Evolutionary conservation across 306 rosid species (phyloP), one percentile per base, ranked within the genome.

Genomic region (Carpinus viminea): DNA sequence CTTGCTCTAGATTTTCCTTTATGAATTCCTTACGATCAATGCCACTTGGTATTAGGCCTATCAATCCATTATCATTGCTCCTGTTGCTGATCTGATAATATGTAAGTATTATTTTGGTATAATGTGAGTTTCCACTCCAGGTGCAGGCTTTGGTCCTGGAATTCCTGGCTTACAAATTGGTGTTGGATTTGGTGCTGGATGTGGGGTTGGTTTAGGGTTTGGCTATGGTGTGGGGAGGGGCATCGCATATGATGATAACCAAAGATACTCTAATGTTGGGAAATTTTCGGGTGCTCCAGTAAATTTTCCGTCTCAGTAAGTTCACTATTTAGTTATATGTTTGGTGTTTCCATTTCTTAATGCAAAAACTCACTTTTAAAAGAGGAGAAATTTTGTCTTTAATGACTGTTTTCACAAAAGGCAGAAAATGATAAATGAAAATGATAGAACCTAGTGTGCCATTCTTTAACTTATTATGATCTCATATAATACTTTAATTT

Each of bases 211-310:
- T 38, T 34, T 94, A 61, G 97, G 98, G 66, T 92, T 92, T 79
- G 98, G 98, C 70, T 94, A 94, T 77, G 98, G 97, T 55, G 26
- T 85, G n/a, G 98, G 98, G 16, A 92, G 82, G 79, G 98, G 98
- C 76, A 68, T 91, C 43, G 95, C 97, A 24, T 90, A 85, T 70
- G 97, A 94, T 85, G 90, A 88, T 48, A 55, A 76, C 75, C 85
- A 77, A 52, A 88, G 87, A 81, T 87, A 88, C 87, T 86, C 97
- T 43, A 94, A 92, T 75, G 85, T 92, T 57, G 97, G 93, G 74
- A 85, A 85, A 78, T 82, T 85, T 24, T 79, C 88, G 12, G 70
- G 47, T 51, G 83, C 79, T 50, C 78, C 86, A 45, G 11, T 69
- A 77, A 82, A 74, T 68, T 28, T 85, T 36, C 76, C 92, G 70